Evolutionary conservation across 768 basidiomycete species (phyloP).

Genomic region (Mycena chlorophos): DNA sequence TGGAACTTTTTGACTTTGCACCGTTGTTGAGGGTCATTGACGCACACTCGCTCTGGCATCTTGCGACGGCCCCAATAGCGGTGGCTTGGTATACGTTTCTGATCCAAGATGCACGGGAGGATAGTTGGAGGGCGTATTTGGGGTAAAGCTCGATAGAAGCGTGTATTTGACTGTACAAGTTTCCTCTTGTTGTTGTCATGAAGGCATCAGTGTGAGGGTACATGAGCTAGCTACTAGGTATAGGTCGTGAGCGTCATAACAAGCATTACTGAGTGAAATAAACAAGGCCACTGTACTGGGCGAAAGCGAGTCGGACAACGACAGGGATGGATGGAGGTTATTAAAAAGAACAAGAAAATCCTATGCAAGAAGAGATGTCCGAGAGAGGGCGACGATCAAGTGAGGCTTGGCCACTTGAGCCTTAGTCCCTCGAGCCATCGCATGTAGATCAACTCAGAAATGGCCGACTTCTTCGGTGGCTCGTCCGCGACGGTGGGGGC

Average conservation of each 20-base stretch:
- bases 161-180: too few relatives aligned
- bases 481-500: too few relatives aligned
- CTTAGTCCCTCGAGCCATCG: conserved; percentile 93
- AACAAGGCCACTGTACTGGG: conserved; percentile 5
- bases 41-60: conserved; percentile 93
- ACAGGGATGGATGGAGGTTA: too few relatives aligned
- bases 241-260: conserved; percentile 10
- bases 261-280: conserved; percentile 6
- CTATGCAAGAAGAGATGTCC: neutral
- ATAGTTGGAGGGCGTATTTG: conserved; percentile 58
- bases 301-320: neutral
- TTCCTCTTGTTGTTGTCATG: neutral
- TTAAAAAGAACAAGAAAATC: neutral
- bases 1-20: conserved; percentile 93
- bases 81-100: conserved; percentile 86
- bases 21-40: conserved; percentile 76
- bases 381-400: conserved; percentile 30
- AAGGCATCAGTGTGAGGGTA: conserved; percentile 1
- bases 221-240: conserved; percentile 3
- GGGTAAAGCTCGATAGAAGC: too few relatives aligned
- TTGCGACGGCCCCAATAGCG: conserved; percentile 76
- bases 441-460: conserved; percentile 95
- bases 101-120: conserved; percentile 67
- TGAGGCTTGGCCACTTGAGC: conserved; percentile 84
- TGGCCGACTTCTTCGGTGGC: conserved; percentile 73